phyloP scores from a whole-genome alignment of 148 eudicot genomes.

The Amaranthus hypochondriacus region DNA sequence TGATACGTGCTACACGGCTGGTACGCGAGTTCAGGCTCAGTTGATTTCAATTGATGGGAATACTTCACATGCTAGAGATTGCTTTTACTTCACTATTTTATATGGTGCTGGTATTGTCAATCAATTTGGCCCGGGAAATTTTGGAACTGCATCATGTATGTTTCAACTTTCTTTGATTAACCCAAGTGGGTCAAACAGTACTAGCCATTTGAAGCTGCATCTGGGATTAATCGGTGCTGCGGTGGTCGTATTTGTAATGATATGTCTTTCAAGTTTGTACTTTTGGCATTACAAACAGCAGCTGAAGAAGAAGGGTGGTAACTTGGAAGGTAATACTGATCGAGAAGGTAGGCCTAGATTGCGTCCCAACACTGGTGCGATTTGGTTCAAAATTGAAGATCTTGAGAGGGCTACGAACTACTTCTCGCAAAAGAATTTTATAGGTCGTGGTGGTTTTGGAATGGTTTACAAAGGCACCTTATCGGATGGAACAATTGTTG shows the following conservation, averaged over 20 bases:
- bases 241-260: conserved; percentile 35
- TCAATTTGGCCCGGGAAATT: conserved; percentile 55
- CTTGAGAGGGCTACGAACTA: conserved; percentile 53
- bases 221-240: conserved; percentile 46
- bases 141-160: conserved; percentile 44
- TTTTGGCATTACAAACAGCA: conserved; percentile 43
- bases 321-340: conserved; percentile 28
- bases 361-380: conserved; percentile 55
- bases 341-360: conserved; percentile 38
- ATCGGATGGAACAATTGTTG: conserved; percentile 46
- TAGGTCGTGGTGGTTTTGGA: conserved; percentile 73
- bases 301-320: conserved; percentile 26
- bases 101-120: conserved; percentile 70
- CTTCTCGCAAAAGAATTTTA: conserved; percentile 55
- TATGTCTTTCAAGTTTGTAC: conserved; percentile 34
- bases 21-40: conserved; percentile 37
- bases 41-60: conserved; percentile 52
- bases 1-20: conserved; percentile 53
- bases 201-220: conserved; percentile 24
- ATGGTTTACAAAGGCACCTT: conserved; percentile 7
- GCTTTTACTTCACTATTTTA: conserved; percentile 51
- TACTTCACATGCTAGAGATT: conserved; percentile 40
- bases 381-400: conserved; percentile 58
- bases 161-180: conserved; percentile 34
- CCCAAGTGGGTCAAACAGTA: conserved; percentile 16